Evolutionary conservation across 2,329 filamentous ascomycete species (phyloP).

Genomic region (Aspergillus neotritici): DNA sequence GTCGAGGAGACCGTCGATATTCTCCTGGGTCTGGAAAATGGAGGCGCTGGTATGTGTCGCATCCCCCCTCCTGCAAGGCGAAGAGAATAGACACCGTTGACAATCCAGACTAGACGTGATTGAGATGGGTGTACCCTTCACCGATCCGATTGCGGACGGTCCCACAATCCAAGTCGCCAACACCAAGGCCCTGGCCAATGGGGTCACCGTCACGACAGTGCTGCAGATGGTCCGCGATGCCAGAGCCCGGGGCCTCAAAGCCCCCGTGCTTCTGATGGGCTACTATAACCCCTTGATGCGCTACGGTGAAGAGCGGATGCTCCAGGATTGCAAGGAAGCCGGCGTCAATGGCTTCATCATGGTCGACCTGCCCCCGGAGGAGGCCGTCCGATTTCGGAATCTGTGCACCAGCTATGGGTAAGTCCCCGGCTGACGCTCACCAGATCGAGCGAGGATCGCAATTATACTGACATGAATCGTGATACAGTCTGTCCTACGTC

Average conservation of each 20-base stretch:
- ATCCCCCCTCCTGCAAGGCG: background rate
- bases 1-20: constrained; percentile 77
- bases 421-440: constrained; percentile 6
- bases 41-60: constrained; percentile 67
- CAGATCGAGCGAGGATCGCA: background rate
- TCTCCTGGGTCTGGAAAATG: constrained; percentile 82
- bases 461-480: background rate
- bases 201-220: constrained; percentile 73
- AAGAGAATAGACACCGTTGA: background rate
- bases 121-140: constrained; percentile 93
- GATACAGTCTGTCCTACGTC: constrained; percentile 74
- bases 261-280: constrained; percentile 90
- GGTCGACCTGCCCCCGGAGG: constrained; percentile 93
- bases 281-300: constrained; percentile 96
- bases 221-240: constrained; percentile 80
- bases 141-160: constrained; percentile 95
- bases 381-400: constrained; percentile 67
- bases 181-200: constrained; percentile 81
- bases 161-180: constrained; percentile 96
- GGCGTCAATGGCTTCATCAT: constrained; percentile 96
- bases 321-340: constrained; percentile 75
- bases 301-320: constrained; percentile 86
- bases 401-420: constrained; percentile 32
- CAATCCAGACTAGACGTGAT: constrained; percentile 64
- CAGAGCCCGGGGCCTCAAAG: constrained; percentile 67